Evolutionary conservation across 768 basidiomycete species (phyloP).

Genomic region (Paxillus involutus): DNA sequence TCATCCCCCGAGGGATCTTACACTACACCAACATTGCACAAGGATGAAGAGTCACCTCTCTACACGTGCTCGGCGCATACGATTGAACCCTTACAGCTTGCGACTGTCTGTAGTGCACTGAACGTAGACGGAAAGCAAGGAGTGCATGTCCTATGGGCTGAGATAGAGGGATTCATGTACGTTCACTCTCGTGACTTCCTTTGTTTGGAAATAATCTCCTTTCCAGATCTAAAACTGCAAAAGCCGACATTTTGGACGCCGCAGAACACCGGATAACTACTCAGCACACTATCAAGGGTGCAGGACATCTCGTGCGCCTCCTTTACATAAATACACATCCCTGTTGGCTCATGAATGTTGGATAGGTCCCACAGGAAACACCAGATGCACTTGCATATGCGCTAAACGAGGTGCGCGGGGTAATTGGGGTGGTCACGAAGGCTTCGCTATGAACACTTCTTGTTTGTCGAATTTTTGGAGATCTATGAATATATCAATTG

Average conservation of each 20-base stretch:
- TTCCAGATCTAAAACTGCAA: slow-evolving; percentile 25
- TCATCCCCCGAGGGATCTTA: slow-evolving; percentile 2
- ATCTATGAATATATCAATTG: no score
- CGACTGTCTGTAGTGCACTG: slow-evolving; percentile 15
- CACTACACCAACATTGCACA: slow-evolving; percentile 24
- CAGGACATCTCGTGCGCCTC: slow-evolving; percentile 30
- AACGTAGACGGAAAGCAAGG: slow-evolving; percentile 10
- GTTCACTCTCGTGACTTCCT: background rate
- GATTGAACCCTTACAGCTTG: slow-evolving; percentile 22
- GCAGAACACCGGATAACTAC: slow-evolving; percentile 19
- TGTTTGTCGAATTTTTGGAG: background rate
- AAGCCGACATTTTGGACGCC: slow-evolving; percentile 28
- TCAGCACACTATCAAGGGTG: slow-evolving; percentile 21
- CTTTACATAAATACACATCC: background rate
- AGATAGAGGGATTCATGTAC: slow-evolving; percentile 30
- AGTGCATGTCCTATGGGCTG: slow-evolving; percentile 30
- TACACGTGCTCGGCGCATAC: slow-evolving; percentile 27
- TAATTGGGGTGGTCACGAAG: slow-evolving; percentile 6
- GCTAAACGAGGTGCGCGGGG: slow-evolving; percentile 23
- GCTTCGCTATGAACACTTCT: slow-evolving; percentile 13
- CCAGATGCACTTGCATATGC: slow-evolving; percentile 26
- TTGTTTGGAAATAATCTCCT: background rate
- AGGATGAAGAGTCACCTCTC: slow-evolving; percentile 29
- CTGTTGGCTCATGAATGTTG: background rate
- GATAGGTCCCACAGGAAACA: slow-evolving; percentile 28